Base-by-base conservation (phyloP, 2,329 filamentous ascomycete species). In the Colletotrichum destructivum region DNA sequence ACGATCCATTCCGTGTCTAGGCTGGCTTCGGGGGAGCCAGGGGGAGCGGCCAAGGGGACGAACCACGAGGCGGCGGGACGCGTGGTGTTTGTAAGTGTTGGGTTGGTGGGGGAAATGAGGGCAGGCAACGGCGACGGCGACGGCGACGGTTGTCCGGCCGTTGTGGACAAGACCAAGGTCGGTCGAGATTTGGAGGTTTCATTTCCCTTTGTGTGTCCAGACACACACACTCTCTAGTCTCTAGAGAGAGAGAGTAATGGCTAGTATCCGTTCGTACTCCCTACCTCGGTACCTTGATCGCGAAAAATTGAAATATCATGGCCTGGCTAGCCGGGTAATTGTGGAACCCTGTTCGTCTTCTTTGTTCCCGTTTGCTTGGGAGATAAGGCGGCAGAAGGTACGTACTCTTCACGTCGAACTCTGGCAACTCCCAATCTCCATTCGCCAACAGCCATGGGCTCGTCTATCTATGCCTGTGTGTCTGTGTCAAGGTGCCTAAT, bases 301-400 rank as follows among this genome's bases (percentile, higher is more conserved):
- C 42, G 40, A 54, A 21, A 54, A 21, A 44, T 16, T 38, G 31
- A 55, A 16, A 44, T 55, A 31, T 56, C 51, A 47, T 69, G 15
- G 52, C 46, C 54, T n/a, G 61, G 59, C n/a, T 31, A 8, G 31
- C 47, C 62, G 66, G 66, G 62, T 69, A 69, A 69, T 47, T 69
- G 61, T 69, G 66, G 66, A 65, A 38, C 61, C 57, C 35, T 46
- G 35, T 11, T 23, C 44, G 54, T 69, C 31, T 8, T 57, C n/a
- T 59, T 69, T 59, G 40, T 59, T 59, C n/a, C 16, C 42, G 31
- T 31, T 31, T 31, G 31, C 31, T 31, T 31, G 31, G 31, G 31
- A 31, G 31, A 31, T 31, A 31, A 31, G 31, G 31, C 31, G 31
- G 31, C 31, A 31, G 31, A 66, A 69, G 61, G 66, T 31, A 69